Conservation (phyloP, 2,329 filamentous ascomycete genomes). For the Aschersonia sp. region DNA sequence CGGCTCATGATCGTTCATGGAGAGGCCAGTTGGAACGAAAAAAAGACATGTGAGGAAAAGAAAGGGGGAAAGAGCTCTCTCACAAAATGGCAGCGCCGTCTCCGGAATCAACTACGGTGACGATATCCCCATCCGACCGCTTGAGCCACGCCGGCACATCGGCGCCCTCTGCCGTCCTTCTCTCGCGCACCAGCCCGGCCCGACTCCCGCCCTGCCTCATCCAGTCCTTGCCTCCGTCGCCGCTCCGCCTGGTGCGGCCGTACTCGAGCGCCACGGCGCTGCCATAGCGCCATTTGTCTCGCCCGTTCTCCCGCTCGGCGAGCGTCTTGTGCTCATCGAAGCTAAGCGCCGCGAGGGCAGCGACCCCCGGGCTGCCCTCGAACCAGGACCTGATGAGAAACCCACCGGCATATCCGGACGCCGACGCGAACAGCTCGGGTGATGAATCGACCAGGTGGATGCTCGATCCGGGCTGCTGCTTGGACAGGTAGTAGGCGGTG, state of each 20-base stretch:
- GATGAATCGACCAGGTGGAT: constrained; percentile 33
- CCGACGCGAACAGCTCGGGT: constrained; percentile 50
- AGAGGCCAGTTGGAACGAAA: no score
- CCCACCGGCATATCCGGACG: constrained; percentile 59
- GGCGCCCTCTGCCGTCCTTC: constrained; percentile 13
- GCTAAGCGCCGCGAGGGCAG: constrained; percentile 48
- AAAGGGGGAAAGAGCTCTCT: constrained; percentile 9
- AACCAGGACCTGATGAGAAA: constrained; percentile 68
- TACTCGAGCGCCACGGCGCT: not conserved
- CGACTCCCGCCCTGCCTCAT: constrained; percentile 50
- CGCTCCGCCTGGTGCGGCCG: constrained; percentile 2
- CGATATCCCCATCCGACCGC: constrained; percentile 32
- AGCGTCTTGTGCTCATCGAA: constrained; percentile 54
- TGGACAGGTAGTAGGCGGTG: constrained; percentile 57
- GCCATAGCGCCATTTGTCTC: constrained; percentile 33
- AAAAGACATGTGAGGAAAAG: no score
- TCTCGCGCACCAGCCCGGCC: constrained; percentile 29
- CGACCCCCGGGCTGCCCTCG: constrained; percentile 27
- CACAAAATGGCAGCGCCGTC: constrained; percentile 48
- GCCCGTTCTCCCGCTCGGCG: constrained; percentile 43
- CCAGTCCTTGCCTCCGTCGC: constrained; percentile 45
- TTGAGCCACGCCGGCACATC: constrained; percentile 16
- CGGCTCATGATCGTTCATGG: constrained; percentile 5
- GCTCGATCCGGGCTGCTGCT: constrained; percentile 23
- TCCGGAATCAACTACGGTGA: constrained; percentile 47